Conservation (phyloP, 2,329 filamentous ascomycete species). For the Microdochium nivale region DNA sequence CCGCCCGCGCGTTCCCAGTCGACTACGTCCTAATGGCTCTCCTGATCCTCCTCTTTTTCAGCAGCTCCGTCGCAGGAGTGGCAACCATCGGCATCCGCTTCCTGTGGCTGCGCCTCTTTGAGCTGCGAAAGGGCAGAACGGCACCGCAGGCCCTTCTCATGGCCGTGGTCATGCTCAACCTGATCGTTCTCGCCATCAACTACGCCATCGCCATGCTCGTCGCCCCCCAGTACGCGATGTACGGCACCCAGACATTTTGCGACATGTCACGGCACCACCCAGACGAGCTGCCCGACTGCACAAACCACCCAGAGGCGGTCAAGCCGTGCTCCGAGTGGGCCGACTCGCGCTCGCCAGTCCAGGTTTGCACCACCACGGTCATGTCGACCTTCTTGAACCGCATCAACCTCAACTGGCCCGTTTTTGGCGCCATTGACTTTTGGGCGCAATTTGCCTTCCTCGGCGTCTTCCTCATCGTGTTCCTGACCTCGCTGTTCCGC, state of each 20-base stretch:
- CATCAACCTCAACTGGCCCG: constrained; percentile 86
- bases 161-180: constrained; percentile 80
- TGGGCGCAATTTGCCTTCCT: constrained; percentile 95
- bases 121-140: constrained; percentile 80
- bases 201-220: constrained; percentile 88
- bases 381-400: constrained; percentile 91
- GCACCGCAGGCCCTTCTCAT: constrained; percentile 87
- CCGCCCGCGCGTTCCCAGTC: constrained; percentile 77
- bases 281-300: constrained; percentile 67
- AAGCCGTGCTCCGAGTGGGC: constrained; percentile 74
- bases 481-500: constrained; percentile 70
- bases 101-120: constrained; percentile 90
- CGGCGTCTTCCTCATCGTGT: constrained; percentile 72
- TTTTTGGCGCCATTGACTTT: constrained; percentile 88
- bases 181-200: constrained; percentile 86
- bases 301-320: constrained; percentile 60
- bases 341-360: constrained; percentile 59
- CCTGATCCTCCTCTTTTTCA: constrained; percentile 80
- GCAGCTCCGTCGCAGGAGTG: constrained; percentile 77
- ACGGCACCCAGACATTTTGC: constrained; percentile 91
- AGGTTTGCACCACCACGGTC: constrained; percentile 84
- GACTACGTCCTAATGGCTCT: constrained; percentile 88
- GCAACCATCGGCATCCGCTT: constrained; percentile 87
- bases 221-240: constrained; percentile 92
- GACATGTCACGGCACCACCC: constrained; percentile 56